phyloP scores from a whole-genome alignment of 495 filamentous ascomycete genomes.

The Penicillium pulvis region DNA sequence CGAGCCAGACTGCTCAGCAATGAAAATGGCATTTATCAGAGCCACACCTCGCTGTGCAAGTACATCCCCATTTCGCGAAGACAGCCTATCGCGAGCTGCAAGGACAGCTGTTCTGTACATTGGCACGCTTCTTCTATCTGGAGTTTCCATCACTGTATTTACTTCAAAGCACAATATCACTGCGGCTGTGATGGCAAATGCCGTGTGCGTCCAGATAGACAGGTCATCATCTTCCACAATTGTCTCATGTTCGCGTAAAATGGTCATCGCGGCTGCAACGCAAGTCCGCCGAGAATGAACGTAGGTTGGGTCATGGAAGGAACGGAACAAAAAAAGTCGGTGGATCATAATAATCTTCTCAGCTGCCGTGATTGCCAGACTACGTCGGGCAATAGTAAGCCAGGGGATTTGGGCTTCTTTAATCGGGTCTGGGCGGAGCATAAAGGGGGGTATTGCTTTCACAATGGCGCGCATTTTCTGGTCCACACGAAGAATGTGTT shows the following conservation, averaged over 20 bases:
- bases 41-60: constrained; percentile 36
- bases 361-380: constrained; percentile 44
- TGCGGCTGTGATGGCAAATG: constrained; percentile 34
- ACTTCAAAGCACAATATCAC: constrained; percentile 37
- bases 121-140: constrained; percentile 14
- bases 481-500: constrained; percentile 46
- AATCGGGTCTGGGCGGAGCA: constrained; percentile 25
- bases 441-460: constrained; percentile 32
- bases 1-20: constrained; percentile 20
- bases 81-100: constrained; percentile 30
- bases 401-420: constrained; percentile 42
- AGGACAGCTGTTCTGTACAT: constrained; percentile 28
- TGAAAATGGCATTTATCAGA: constrained; percentile 34
- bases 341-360: constrained; percentile 59
- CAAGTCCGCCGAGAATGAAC: constrained; percentile 46
- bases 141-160: constrained; percentile 20
- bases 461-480: constrained; percentile 43
- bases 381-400: constrained; percentile 41
- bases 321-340: constrained; percentile 46
- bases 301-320: constrained; percentile 43
- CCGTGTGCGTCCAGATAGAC: constrained; percentile 37
- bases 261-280: constrained; percentile 47
- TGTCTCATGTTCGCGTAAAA: constrained; percentile 42
- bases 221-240: constrained; percentile 34
- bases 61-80: constrained; percentile 22